Evolutionary conservation across 768 basidiomycete genomes (phyloP), one percentile per base, ranked within the genome.

Genomic region (Pleurotus djamor): DNA sequence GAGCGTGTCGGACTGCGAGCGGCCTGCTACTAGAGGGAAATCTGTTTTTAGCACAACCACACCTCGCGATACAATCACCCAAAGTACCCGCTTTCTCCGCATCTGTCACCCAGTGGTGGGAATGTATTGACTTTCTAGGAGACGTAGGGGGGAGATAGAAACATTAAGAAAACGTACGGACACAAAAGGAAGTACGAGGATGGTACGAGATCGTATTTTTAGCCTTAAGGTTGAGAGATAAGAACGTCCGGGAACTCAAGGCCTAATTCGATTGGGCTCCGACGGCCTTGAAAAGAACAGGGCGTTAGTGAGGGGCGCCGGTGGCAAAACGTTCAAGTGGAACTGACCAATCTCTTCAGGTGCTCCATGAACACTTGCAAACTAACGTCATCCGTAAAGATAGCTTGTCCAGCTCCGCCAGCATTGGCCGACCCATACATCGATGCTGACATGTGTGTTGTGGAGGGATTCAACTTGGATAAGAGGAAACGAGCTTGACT

Each of bases 341-440:
- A 59, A 77, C 87, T 68, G 66, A 89, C 95, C 78, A 98, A 74
- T 68, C 94, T 87, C 73, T 96, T 97, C 74, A 98, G 77, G 77
- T 96, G 92, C 68, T 97, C 96, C 95, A 95, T 96, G 79, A 97
- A 96, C 58, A 96, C 91, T 72, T 96, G 93, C 75, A 98, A 83
- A 71, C 94, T 97, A 62, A 98, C 96, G 72, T 99, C 96, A 70
- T 98, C 97, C 58, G 97, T 99, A 72, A 98, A 97, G 72, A 99
- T 98, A 13, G 94, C 92, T 72, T 94, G 91, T 4, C 96, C 96
- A 2, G 83, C 76, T 7, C 81, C 81, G 8, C 84, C 83, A 16
- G 83, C 82, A 12, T 85, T 80, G 7, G 83, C 80, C 4, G 86
- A 82, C n/a, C 94, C 93, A 72, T 96, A 96, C 86, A 96, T 93